phyloP scores from a whole-genome alignment of 2,329 filamentous ascomycete species.

The Penicillium italicum region DNA sequence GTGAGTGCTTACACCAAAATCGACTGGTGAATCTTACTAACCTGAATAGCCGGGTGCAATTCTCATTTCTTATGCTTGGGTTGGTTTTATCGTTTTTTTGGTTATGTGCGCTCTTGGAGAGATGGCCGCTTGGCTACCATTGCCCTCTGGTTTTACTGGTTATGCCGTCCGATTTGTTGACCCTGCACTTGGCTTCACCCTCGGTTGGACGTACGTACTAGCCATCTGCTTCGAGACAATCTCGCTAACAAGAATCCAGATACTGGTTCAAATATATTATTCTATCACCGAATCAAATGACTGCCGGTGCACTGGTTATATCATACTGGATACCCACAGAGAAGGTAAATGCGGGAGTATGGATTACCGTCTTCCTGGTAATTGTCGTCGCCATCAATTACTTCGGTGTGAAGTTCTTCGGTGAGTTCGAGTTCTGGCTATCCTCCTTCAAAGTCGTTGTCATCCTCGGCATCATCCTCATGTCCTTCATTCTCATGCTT shows the following conservation, averaged over 20 bases:
- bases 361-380: constrained; percentile 68
- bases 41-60: constrained; percentile 38
- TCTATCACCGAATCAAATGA: constrained; percentile 78
- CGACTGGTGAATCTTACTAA: background rate
- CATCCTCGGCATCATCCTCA: constrained; percentile 63
- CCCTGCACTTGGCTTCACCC: constrained; percentile 73
- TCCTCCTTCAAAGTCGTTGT: constrained; percentile 66
- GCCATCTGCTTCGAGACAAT: background rate
- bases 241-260: constrained; percentile 19
- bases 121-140: constrained; percentile 79
- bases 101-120: constrained; percentile 80
- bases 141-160: constrained; percentile 74
- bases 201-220: constrained; percentile 62
- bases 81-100: constrained; percentile 63
- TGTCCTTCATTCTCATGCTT: constrained; percentile 60
- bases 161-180: constrained; percentile 78
- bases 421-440: constrained; percentile 61
- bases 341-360: constrained; percentile 71
- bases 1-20: constrained; percentile 26
- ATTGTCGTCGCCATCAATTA: constrained; percentile 64
- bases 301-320: constrained; percentile 73
- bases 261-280: constrained; percentile 77
- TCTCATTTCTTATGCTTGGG: constrained; percentile 44
- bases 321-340: constrained; percentile 69
- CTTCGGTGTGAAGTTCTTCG: constrained; percentile 66